A percentile compares a stretch with the other conserved stretches of the same genome.
Conservation (phyloP, 106 monocot species). For the Narthecium ossifragum region DNA sequence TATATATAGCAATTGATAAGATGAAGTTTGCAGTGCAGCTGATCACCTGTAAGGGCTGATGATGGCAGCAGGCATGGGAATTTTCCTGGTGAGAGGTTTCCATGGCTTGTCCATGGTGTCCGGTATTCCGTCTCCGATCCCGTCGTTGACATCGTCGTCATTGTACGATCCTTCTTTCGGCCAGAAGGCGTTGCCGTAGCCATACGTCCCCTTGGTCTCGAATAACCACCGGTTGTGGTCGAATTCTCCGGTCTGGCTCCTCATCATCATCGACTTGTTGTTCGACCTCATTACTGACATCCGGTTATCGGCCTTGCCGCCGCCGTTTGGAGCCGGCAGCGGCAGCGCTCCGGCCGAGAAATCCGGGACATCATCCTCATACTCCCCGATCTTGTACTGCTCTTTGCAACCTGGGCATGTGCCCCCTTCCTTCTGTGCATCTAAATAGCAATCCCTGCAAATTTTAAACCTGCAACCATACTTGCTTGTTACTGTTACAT, state of each 20-base stretch:
- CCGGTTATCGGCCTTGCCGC: slow-evolving; percentile 21
- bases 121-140: slow-evolving; percentile 15
- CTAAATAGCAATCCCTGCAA: slow-evolving; percentile 47
- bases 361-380: slow-evolving; percentile 20
- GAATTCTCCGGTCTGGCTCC: slow-evolving; percentile 72
- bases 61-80: slow-evolving; percentile 35
- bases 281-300: slow-evolving; percentile 47
- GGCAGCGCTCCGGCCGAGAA: slow-evolving; percentile 23
- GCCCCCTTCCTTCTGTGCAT: slow-evolving; percentile 38
- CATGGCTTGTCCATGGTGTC: slow-evolving; percentile 46
- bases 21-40: too few species aligned
- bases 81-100: slow-evolving; percentile 77
- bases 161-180: slow-evolving; percentile 33
- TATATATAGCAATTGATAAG: too few species aligned
- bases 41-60: slow-evolving; percentile 58
- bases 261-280: slow-evolving; percentile 50
- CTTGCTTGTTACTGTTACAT: neutral
- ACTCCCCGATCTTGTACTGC: slow-evolving; percentile 41
- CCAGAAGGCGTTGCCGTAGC: slow-evolving; percentile 68
- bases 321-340: slow-evolving; percentile 17
- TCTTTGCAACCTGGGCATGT: slow-evolving; percentile 59
- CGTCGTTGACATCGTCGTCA: slow-evolving; percentile 28
- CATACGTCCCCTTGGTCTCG: slow-evolving; percentile 68
- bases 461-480: slow-evolving; percentile 45
- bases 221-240: slow-evolving; percentile 84